Conservation (phyloP, 2,329 filamentous ascomycete genomes). For the Trichoderma breve region DNA sequence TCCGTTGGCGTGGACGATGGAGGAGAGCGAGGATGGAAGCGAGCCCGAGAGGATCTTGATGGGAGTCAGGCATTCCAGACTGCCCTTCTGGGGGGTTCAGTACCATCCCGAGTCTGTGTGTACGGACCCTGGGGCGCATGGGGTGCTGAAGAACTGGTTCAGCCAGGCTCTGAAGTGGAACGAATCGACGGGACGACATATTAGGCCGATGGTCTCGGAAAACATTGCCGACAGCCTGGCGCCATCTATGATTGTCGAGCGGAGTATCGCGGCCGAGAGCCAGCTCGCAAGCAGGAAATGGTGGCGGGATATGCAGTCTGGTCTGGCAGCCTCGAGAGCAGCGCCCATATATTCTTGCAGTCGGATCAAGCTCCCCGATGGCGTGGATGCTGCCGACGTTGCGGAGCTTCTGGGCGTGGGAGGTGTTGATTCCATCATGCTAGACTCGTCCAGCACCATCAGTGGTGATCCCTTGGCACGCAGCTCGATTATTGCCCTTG, state of each 20-base stretch:
- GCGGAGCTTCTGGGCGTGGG: conserved; percentile 48
- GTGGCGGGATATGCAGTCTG: conserved; percentile 27
- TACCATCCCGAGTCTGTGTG: conserved; percentile 90
- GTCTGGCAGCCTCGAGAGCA: conserved; percentile 31
- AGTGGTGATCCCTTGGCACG: conserved; percentile 45
- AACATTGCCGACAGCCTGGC: conserved; percentile 26
- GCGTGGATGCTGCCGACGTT: conserved; percentile 52
- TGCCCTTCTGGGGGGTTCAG: conserved; percentile 83
- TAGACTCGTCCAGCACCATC: conserved; percentile 59
- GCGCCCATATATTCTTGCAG: conserved; percentile 39
- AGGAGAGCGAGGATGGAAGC: conserved; percentile 36
- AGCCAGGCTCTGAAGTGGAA: conserved; percentile 62
- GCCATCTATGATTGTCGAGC: conserved; percentile 20
- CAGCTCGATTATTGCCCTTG: conserved; percentile 72
- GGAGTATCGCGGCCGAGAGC: conserved; percentile 24
- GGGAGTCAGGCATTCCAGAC: conserved; percentile 64
- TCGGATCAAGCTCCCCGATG: conserved; percentile 44
- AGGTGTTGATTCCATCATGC: conserved; percentile 50
- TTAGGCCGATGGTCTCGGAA: background rate
- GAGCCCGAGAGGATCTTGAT: conserved; percentile 63
- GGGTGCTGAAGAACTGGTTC: conserved; percentile 76
- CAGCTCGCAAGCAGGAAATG: conserved; percentile 25
- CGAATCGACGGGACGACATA: conserved; percentile 26
- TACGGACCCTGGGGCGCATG: conserved; percentile 65
- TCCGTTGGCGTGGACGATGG: conserved; percentile 63